Evolutionary conservation across 768 basidiomycete species (phyloP).

Genomic region (Kockovaella imperatae): DNA sequence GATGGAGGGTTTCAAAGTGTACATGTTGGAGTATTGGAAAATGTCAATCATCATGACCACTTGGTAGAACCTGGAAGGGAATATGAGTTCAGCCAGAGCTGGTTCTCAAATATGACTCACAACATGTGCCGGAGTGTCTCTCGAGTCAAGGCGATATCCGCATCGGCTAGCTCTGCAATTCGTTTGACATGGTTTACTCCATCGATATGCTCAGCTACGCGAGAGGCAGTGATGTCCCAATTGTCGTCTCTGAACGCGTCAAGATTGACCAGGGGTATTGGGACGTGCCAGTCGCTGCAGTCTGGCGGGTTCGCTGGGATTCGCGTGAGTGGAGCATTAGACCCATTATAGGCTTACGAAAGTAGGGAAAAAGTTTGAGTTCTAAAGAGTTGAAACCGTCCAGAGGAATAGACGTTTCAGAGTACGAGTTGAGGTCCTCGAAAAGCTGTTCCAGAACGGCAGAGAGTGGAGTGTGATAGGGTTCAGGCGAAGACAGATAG

Average conservation of each 20-base stretch:
- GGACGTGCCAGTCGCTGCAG: conserved; percentile 93
- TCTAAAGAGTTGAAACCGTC: conserved; percentile 91
- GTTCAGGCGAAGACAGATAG: conserved; percentile 69
- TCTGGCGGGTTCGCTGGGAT: conserved; percentile 64
- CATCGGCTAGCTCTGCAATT: conserved; percentile 86
- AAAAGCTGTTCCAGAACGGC: conserved; percentile 91
- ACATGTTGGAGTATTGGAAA: conserved; percentile 97
- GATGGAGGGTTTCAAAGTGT: conserved; percentile 76
- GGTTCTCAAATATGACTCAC: conserved; percentile 55
- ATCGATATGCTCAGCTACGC: conserved; percentile 76
- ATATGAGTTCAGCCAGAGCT: neutral
- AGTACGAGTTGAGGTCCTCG: conserved; percentile 94
- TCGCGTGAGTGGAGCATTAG: neutral
- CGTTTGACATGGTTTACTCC: conserved; percentile 84
- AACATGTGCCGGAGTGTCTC: conserved; percentile 85
- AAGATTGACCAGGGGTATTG: conserved; percentile 77
- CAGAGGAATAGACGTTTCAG: conserved; percentile 82
- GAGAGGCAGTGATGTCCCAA: conserved; percentile 88
- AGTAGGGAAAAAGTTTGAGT: conserved; percentile 91
- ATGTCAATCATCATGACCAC: conserved; percentile 60
- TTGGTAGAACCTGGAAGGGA: conserved; percentile 5
- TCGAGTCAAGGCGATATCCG: conserved; percentile 70
- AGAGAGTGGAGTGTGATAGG: conserved; percentile 58
- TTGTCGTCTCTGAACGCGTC: conserved; percentile 73
- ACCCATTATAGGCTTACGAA: conserved; percentile 47